A percentile compares a stretch with the other conserved stretches of the same genome.
Conservation (phyloP, 1,284 basidiomycete species). For the Rhodotorula sp. region DNA sequence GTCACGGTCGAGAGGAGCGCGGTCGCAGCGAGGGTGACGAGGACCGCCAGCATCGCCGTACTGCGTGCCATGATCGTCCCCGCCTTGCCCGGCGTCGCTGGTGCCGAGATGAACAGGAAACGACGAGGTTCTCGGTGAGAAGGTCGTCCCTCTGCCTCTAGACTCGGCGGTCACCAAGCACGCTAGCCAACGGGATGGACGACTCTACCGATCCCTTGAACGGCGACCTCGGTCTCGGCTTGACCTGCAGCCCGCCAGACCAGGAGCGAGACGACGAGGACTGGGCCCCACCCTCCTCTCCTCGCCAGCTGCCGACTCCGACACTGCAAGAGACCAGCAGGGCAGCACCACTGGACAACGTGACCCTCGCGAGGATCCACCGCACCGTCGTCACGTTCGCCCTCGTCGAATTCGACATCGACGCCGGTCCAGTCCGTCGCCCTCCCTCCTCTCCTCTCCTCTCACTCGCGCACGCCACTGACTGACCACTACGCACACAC, state of each 20-base stretch:
- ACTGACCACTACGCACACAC: not conserved
- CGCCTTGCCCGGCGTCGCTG: too few species aligned
- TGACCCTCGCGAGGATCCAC: constrained; percentile 58
- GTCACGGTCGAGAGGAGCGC: not conserved
- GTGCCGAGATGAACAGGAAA: too few species aligned
- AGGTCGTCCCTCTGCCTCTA: too few species aligned
- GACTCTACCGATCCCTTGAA: not conserved
- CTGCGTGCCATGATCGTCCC: too few species aligned
- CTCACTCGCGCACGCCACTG: constrained; percentile 22
- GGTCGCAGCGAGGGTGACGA: not conserved
- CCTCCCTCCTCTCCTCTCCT: constrained; percentile 13
- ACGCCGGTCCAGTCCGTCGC: constrained; percentile 49
- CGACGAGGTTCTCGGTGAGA: too few species aligned
- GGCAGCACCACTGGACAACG: constrained; percentile 51
- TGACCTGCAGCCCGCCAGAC: not conserved
- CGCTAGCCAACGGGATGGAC: too few species aligned
- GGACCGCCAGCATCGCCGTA: not conserved
- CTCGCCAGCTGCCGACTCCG: not conserved
- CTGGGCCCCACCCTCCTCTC: not conserved
- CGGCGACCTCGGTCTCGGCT: not conserved
- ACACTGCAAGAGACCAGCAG: not conserved
- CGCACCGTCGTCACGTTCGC: constrained; percentile 77
- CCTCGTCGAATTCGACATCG: constrained; percentile 83
- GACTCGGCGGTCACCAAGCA: too few species aligned
- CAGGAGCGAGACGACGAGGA: not conserved